These are phyloP conservation scores for Mangifera indica DNA, from an alignment of 345 rosid species.

Conservation along the genomic window DNA sequence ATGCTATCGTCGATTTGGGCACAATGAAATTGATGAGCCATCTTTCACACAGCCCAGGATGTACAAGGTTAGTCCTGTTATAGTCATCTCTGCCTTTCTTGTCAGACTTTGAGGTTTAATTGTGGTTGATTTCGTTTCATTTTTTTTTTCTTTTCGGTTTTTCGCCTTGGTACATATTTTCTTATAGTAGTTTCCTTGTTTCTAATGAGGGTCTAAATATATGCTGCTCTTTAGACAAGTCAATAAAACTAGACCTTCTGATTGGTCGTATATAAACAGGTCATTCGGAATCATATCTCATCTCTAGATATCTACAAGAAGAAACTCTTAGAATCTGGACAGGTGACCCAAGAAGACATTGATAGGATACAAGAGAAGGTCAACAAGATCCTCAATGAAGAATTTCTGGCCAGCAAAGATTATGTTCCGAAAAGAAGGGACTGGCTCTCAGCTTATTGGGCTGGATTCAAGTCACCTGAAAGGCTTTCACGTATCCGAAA, in stretches of 20 bases:
- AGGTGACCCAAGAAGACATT: slow-evolving; percentile 57
- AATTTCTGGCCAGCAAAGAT: slow-evolving; percentile 68
- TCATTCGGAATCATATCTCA: slow-evolving; percentile 68
- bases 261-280: slow-evolving; percentile 36
- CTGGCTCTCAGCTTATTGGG: slow-evolving; percentile 85
- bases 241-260: slow-evolving; percentile 11
- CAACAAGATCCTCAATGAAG: slow-evolving; percentile 64
- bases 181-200: neutral
- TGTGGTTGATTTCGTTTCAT: neutral
- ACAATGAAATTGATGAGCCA: slow-evolving; percentile 85
- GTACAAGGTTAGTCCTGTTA: slow-evolving; percentile 57
- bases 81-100: slow-evolving; percentile 6
- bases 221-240: neutral
- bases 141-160: neutral
- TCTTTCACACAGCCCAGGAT: slow-evolving; percentile 81
- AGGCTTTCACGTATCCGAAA: slow-evolving; percentile 73
- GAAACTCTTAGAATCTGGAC: slow-evolving; percentile 63
- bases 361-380: slow-evolving; percentile 58
- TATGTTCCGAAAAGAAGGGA: slow-evolving; percentile 67
- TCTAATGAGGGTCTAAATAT: too few relatives aligned
- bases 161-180: neutral
- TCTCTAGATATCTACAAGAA: slow-evolving; percentile 65
- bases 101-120: slow-evolving; percentile 4
- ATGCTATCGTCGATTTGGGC: slow-evolving; percentile 78
- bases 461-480: slow-evolving; percentile 79